These are phyloP conservation scores for Brassica rapa DNA, from an alignment of 345 rosid genomes.

Conservation along the genomic window DNA sequence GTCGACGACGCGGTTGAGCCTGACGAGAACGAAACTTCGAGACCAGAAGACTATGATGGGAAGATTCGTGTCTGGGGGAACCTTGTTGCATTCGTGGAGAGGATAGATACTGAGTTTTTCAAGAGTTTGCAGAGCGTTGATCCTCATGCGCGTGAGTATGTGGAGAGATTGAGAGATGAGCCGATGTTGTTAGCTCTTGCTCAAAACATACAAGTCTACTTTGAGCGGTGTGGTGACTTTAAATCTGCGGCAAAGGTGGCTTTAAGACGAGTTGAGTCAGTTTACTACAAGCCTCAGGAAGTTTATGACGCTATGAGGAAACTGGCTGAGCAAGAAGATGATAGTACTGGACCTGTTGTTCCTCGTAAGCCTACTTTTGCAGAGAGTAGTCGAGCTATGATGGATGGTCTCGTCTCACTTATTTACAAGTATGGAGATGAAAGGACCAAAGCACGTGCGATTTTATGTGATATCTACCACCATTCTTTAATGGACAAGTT, in stretches of 20 bases:
- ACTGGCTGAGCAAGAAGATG: constrained; percentile 65
- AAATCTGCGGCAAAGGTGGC: constrained; percentile 89
- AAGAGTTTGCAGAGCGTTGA: constrained; percentile 94
- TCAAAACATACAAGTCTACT: constrained; percentile 81
- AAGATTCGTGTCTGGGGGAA: constrained; percentile 83
- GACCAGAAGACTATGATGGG: constrained; percentile 47
- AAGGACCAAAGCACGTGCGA: constrained; percentile 92
- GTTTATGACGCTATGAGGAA: constrained; percentile 97
- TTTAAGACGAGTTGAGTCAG: constrained; percentile 67
- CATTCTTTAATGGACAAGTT: constrained; percentile 81
- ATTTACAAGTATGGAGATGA: constrained; percentile 93
- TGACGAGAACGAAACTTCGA: constrained; percentile 84
- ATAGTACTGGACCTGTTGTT: constrained; percentile 57
- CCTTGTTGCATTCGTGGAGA: constrained; percentile 85
- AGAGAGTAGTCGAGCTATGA: constrained; percentile 78
- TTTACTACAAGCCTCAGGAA: constrained; percentile 90
- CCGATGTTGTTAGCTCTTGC: constrained; percentile 77
- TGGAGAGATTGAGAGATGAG: constrained; percentile 87
- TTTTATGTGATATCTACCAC: constrained; percentile 94
- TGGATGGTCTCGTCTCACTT: constrained; percentile 82
- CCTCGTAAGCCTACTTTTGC: constrained; percentile 86
- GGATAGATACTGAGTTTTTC: constrained; percentile 81
- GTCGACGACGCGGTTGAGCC: constrained; percentile 79
- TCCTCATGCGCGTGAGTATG: constrained; percentile 88
- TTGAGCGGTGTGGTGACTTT: constrained; percentile 59